Evolutionary conservation across 306 rosid species (phyloP).

Genomic region (Citrullus colocynthis): DNA sequence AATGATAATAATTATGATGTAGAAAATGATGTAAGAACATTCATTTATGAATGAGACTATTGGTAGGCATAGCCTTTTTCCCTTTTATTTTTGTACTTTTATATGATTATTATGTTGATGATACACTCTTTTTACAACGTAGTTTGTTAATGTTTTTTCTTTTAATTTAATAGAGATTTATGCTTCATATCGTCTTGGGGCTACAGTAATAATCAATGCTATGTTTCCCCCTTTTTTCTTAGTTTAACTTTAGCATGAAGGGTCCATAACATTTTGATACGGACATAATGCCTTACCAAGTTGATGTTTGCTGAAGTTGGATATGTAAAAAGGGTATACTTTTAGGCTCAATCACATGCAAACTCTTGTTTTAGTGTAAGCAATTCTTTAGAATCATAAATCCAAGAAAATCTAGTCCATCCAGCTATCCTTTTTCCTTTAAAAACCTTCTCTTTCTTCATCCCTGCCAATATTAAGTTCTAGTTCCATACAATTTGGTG

Average conservation of each 20-base stretch:
- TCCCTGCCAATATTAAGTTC: background rate
- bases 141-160: background rate
- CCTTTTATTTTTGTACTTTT: background rate
- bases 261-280: no score
- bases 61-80: background rate
- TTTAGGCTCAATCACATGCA: background rate
- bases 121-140: background rate
- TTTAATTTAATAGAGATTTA: background rate
- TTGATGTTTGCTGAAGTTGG: no score
- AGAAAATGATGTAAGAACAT: background rate
- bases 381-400: no score
- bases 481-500: background rate
- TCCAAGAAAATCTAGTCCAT: background rate
- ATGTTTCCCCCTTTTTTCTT: no score
- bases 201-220: no score
- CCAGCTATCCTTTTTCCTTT: background rate
- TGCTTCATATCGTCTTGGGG: background rate
- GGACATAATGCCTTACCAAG: no score
- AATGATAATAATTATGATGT: background rate
- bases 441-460: background rate
- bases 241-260: no score
- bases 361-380: background rate
- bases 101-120: background rate
- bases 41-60: background rate
- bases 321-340: no score